Base-by-base conservation (phyloP, 345 rosid species). In the Gossypium bickii region DNA sequence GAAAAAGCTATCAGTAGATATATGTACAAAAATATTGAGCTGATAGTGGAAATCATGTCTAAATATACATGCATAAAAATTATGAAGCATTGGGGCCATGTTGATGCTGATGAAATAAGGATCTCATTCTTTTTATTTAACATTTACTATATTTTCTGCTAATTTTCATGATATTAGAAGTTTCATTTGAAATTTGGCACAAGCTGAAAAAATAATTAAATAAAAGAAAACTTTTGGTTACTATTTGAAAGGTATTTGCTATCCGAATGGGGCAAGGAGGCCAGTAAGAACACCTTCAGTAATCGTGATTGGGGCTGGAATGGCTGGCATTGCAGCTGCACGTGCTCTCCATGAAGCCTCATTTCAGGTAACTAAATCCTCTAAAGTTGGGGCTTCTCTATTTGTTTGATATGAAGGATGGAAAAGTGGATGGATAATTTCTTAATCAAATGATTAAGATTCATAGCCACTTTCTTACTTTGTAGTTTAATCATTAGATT, bases 321-420 rank as follows among this genome's bases (percentile, higher is more conserved):
- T 95, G 70, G 90, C 92, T 49, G 99, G 99, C 74, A 76, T 95
- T 67, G 82, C 99, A 12, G 99, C 98, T 78, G 99, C 98, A 56
- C 93, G 94, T 6, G 83, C 97, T 47, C 98, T 93, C 67, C 90
- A 85, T 57, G 97, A 95, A 76, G 99, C 98, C 22, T 89, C 94
- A 64, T 84, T 95, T 79, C 91, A 88, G 97, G 98, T 94, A 5
- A 24, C 7, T 27, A 41, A 7, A 38, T 63, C 59, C 4, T 22
- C 12, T 17, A 72, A 18, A 45, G 22, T 57, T 13, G 67, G 66
- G 41, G 24, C 5, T 48, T 68, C 53, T 7, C 7, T 34, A 34
- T 34, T 34, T 34, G 41, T 7, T 5, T 34, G 41, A 34, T 34
- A 5, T 34, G 41, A 34, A 34, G 41, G 41, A 34, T 34, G 41